Base-by-base conservation (phyloP, 139 green algal genomes). In the Chlamydomonas applanata region DNA sequence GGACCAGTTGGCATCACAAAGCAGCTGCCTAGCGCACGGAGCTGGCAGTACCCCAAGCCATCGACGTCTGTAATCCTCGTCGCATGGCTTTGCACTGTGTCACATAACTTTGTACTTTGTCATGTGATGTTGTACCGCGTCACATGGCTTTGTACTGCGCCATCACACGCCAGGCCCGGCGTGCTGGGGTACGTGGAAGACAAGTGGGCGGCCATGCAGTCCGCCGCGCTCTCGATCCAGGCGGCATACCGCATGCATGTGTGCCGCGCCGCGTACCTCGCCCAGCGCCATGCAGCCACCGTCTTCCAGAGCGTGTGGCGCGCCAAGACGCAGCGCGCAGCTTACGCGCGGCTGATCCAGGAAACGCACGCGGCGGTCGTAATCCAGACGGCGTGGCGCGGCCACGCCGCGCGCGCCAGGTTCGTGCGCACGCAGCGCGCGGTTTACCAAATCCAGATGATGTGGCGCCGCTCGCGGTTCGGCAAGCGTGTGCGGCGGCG, bases 181-280 rank as follows among this genome's bases (percentile, higher is more conserved):
- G 86, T 94, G 67, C 85, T 97, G 74, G 93, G 89, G 5, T 82
- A 82, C 20, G 69, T 89, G 72, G 86, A 94, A 87, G 84, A 88
- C 82, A 72, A 75, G 13, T 87, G 73, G 34, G 80, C 82, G 9
- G 78, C 75, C 63, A 87, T 88, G 68, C 75, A 89, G 27, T 71
- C 66, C 67, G 75, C 44, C 29, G 63, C 53, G 7, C 3, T 64
- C 19, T 30, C 34, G 3, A 71, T 75, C 20, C 73, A 77, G 59
- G 59, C 59, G n/a, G 25, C 59, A 35, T 66, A 35, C n/a, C 59
- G 59, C 59, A 66, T 66, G 59, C 29, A 66, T 27, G 40, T 49
- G 40, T 49, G 40, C 40, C 40, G 40, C 40, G 40, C 40, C 40
- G 40, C 40, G 40, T 89, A 88, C 53, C 35, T 83, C 45, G 29